A percentile compares a stretch with the other conserved stretches of the same genome.
Evolutionary conservation across 306 rosid species (phyloP).

Genomic region (Pterocarpus santalinus): DNA sequence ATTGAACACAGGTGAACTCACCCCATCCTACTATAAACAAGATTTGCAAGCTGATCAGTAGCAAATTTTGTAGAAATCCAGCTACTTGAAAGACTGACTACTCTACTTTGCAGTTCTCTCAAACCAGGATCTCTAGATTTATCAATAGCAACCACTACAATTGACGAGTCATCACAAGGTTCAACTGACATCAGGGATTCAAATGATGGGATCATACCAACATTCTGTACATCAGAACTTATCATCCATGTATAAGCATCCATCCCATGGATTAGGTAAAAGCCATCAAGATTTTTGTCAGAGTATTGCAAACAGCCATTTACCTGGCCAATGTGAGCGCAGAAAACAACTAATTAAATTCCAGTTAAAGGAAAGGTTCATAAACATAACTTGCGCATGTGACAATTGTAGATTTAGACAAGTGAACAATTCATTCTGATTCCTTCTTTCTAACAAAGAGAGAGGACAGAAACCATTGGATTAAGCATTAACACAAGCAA

Average conservation of each 20-base stretch:
- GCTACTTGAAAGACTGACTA: constrained; percentile 52
- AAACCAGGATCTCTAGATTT: constrained; percentile 61
- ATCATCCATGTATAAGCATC: constrained; percentile 66
- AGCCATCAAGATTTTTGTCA: constrained; percentile 62
- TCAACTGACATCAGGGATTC: constrained; percentile 59
- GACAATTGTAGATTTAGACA: not conserved
- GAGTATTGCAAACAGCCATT: constrained; percentile 65
- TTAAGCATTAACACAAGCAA: constrained; percentile 1
- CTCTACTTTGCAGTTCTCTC: constrained; percentile 56
- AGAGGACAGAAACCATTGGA: not conserved
- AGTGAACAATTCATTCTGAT: not conserved
- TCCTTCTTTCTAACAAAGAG: not conserved
- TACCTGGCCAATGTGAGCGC: constrained; percentile 53
- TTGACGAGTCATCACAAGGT: constrained; percentile 51
- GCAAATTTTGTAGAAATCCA: constrained; percentile 50
- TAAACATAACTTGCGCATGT: not conserved
- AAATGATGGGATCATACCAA: constrained; percentile 58
- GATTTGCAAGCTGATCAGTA: constrained; percentile 55
- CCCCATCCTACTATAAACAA: constrained; percentile 66
- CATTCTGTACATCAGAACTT: constrained; percentile 59
- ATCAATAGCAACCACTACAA: constrained; percentile 58
- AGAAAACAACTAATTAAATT: constrained; percentile 8
- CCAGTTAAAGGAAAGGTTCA: not conserved
- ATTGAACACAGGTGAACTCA: constrained; percentile 39
- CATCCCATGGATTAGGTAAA: constrained; percentile 66